Evolutionary conservation across 2,329 filamentous ascomycete genomes (phyloP), one percentile per base, ranked within the genome.

Genomic region (Aspergillus viridinutans): DNA sequence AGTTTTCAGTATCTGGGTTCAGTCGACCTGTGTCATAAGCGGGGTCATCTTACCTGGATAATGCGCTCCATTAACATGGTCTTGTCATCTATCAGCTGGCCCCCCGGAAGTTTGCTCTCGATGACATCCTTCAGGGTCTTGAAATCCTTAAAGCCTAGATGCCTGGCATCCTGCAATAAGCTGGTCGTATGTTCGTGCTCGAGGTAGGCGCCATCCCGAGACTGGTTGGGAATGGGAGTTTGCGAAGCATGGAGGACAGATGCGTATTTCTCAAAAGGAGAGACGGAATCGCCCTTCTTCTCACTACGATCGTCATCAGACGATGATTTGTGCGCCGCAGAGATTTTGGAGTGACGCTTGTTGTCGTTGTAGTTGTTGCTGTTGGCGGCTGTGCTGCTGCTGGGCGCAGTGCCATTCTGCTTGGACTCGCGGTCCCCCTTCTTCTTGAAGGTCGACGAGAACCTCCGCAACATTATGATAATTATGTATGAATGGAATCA

Each of bases 11-110:
- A 50, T 28, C 0, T 25, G 12, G 20, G 25, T 21, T 28, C 9
- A 40, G 23, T 23, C 12, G 7, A 3, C 5, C 10, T 47, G 20
- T 10, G 23, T 25, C 14, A 23, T 12, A 3, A 23, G 20, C 4
- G 8, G 21, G 21, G 21, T 6, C 20, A 14, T 25, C 69, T 61
- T 70, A 78, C 77, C 65, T 80, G 83, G 58, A 91, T 90, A 4
- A 88, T 80, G 7, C 84, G 80, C 71, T 91, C 89, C 85, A 91
- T 90, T 48, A 90, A 77, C 80, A 90, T 89, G 1, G 86, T 89
- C 74, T 88, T 89, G 76, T 93, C 90, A 65, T 93, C 86, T 4
- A 84, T 73, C 10, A 87, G 78, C 50, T 83, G 80, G 1, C 4
- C 32, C 29, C 1, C 88, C 86, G 63, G 83, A 86, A 32, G 86